These are phyloP conservation scores for Albugo candida DNA, from an alignment of 352 stramenopile genomes.

Conservation along the genomic window DNA sequence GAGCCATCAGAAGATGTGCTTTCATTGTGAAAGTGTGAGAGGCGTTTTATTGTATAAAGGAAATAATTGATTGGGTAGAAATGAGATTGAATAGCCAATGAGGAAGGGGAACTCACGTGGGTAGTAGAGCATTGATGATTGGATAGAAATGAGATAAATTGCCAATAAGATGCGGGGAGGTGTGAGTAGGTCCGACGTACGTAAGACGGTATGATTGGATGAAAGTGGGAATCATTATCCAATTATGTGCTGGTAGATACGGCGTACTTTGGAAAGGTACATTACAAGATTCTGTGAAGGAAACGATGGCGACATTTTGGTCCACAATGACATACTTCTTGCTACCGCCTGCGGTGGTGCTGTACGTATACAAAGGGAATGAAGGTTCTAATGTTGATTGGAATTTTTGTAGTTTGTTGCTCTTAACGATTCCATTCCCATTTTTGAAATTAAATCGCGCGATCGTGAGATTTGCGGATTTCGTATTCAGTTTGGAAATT, in stretches of 20 bases:
- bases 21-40: too few species aligned
- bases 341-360: conserved; percentile 50
- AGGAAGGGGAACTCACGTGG: too few species aligned
- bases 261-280: too few species aligned
- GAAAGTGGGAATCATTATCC: conserved; percentile 9
- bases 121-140: too few species aligned
- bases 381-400: neutral
- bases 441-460: conserved; percentile 30
- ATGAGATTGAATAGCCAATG: too few species aligned
- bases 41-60: too few species aligned
- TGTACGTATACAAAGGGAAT: conserved; percentile 18
- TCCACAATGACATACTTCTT: conserved; percentile 59
- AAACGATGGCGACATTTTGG: conserved; percentile 42
- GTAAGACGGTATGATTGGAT: neutral
- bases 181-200: neutral
- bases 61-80: too few species aligned
- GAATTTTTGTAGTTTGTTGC: conserved; percentile 22
- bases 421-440: conserved; percentile 64
- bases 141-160: too few species aligned
- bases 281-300: neutral
- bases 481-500: conserved; percentile 56
- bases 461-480: conserved; percentile 51
- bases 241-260: neutral
- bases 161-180: too few species aligned
- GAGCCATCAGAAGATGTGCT: too few species aligned